Base-by-base conservation (phyloP, 2,329 filamentous ascomycete genomes). In the Colletotrichum liriopes region DNA sequence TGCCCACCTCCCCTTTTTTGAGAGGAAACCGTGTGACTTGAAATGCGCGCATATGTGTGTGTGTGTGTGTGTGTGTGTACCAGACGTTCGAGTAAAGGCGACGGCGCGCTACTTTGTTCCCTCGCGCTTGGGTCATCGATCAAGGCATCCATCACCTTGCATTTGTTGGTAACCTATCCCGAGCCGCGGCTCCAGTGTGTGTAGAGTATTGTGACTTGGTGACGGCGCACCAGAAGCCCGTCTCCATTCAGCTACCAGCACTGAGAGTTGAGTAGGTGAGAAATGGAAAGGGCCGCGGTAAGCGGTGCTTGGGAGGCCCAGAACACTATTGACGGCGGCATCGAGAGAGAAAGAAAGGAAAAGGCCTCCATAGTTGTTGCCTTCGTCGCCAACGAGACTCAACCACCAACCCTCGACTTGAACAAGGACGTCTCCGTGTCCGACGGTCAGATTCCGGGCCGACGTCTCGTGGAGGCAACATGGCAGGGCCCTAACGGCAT, bases 121-220 rank as follows among this genome's bases (percentile, higher is more conserved):
- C 23, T 63, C 45, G 18, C 29, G 32, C 12, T 20, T 9, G 43
- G 45, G 11, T 37, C 8, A 41, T 11, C n/a, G 23, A 65, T 39
- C 26, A n/a, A 39, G 32, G 7, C 39, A 45, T 39, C 55, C 65
- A 63, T 63, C 64, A 67, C 43, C 68, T 23, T 68, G 56, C 68
- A 68, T 71, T 35, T 63, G 56, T 68, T 18, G 68, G 56, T 68
- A 71, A 58, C 56, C 65, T 68, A 71, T 71, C 65, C 64, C 54
- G 23, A 32, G 23, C 52, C 43, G 54, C 54, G 37, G 61, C 5
- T 18, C 39, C 20, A 23, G 49, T 26, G 56, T 47, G 12, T 43
- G 26, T 3, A 55, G 35, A 37, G 6, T 32, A 23, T 55, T 37
- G 32, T 55, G 32, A 54, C 51, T 54, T 18, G 20, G 41, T 41